phyloP scores from a whole-genome alignment of 108 stramenopile genomes.

The Skeletonema marinoi region DNA sequence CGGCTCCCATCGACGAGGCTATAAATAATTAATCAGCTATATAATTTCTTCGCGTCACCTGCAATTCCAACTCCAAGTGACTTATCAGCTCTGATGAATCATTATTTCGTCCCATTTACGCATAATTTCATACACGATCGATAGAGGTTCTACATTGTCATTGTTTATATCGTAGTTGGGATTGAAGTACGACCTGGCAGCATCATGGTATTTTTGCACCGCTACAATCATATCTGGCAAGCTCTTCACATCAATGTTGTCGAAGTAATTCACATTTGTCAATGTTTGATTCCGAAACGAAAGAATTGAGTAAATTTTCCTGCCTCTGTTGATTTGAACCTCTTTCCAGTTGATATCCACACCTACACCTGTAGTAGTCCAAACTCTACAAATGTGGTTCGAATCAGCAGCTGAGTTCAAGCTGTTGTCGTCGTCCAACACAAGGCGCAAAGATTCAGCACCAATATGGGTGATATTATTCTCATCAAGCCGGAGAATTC shows the following conservation, averaged over 20 bases:
- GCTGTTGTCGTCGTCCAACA: neutral
- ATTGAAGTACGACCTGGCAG: neutral
- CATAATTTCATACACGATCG: neutral
- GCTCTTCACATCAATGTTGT: neutral
- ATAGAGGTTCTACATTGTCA: neutral
- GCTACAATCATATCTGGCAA: neutral
- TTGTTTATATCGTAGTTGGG: too few relatives aligned
- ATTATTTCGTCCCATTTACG: neutral
- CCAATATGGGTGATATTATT: neutral
- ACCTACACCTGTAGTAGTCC: neutral
- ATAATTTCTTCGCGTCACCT: neutral
- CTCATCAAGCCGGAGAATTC: neutral
- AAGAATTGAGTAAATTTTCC: neutral
- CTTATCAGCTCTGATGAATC: neutral
- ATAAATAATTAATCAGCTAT: too few relatives aligned
- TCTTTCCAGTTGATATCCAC: too few relatives aligned
- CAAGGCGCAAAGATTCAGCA: neutral
- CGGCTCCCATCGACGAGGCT: too few relatives aligned
- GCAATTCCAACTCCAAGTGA: neutral
- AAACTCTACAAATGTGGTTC: neutral
- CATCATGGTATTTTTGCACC: neutral
- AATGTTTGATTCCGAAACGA: neutral
- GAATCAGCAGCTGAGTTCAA: constrained; percentile 1
- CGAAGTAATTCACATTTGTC: neutral
- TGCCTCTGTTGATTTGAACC: neutral